A percentile compares a stretch with the other conserved stretches of the same genome.
These are phyloP conservation scores for Zostera marina DNA, from an alignment of 116 monocot species.

Conservation along the genomic window DNA sequence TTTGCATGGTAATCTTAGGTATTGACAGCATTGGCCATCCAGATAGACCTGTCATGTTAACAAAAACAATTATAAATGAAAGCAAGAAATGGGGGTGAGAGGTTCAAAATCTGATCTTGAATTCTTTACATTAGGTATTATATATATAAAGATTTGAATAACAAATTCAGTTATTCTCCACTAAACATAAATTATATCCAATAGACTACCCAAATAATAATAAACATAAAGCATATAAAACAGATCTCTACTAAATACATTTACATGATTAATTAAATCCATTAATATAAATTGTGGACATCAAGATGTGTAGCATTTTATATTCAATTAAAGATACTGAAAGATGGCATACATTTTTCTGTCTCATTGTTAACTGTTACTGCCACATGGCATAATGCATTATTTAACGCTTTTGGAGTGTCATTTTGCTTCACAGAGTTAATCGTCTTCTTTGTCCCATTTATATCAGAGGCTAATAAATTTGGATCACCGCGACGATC, in stretches of 20 bases:
- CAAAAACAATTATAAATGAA: too few relatives aligned
- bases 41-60: conserved; percentile 43
- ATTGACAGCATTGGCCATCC: conserved; percentile 59
- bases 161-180: too few relatives aligned
- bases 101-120: too few relatives aligned
- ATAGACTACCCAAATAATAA: too few relatives aligned
- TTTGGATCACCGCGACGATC: conserved; percentile 9
- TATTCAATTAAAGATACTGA: conserved; percentile 30
- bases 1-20: conserved; percentile 45
- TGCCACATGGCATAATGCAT: conserved; percentile 1
- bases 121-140: too few relatives aligned
- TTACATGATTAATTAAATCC: too few relatives aligned
- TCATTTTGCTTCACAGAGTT: conserved; percentile 10
- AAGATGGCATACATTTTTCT: conserved; percentile 81
- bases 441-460: conserved; percentile 1
- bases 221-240: too few relatives aligned
- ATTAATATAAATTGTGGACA: neutral
- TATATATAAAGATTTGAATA: too few relatives aligned
- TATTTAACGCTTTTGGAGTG: conserved; percentile 14
- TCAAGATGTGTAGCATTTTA: conserved; percentile 4
- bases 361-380: conserved; percentile 12
- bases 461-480: conserved; percentile 12
- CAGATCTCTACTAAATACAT: too few relatives aligned
- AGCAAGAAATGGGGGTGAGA: too few relatives aligned
- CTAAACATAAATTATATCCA: too few relatives aligned